A percentile compares a stretch with the other conserved stretches of the same genome.
Evolutionary conservation across 371 early-diverging fungal species (phyloP).

Genomic region (Mortierella sp.): DNA sequence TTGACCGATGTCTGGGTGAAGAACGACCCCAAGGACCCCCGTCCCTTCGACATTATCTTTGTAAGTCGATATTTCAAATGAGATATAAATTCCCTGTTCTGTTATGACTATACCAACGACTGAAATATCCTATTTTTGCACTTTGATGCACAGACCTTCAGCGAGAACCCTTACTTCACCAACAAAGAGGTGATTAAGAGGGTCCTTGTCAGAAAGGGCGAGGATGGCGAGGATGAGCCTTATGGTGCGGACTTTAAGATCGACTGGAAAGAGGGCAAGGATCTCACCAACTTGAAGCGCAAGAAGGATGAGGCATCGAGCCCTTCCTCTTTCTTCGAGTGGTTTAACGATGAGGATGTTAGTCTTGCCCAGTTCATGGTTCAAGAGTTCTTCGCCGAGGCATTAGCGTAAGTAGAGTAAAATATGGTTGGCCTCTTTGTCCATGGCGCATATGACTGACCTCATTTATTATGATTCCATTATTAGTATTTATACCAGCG

Average conservation of each 20-base stretch:
- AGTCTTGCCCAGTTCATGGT: slow-evolving; percentile 53
- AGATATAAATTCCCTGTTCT: neutral
- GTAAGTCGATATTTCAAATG: slow-evolving; percentile 41
- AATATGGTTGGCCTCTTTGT: neutral
- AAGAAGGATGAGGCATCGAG: slow-evolving; percentile 60
- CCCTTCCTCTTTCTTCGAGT: slow-evolving; percentile 64
- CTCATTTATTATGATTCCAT: neutral
- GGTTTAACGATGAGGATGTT: slow-evolving; percentile 62
- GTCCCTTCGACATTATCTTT: slow-evolving; percentile 65
- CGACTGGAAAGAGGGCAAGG: slow-evolving; percentile 68
- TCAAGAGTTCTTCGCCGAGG: slow-evolving; percentile 54
- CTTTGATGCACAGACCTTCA: slow-evolving; percentile 59
- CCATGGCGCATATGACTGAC: neutral
- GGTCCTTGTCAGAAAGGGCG: slow-evolving; percentile 59
- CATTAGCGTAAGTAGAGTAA: slow-evolving; percentile 22
- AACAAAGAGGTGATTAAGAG: slow-evolving; percentile 69
- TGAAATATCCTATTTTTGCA: neutral
- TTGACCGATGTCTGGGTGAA: slow-evolving; percentile 71
- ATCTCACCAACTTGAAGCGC: slow-evolving; percentile 58
- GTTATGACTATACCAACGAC: too few relatives aligned
- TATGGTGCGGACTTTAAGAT: slow-evolving; percentile 58
- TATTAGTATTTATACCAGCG: slow-evolving; percentile 20
- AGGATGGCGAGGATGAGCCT: slow-evolving; percentile 58
- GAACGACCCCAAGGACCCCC: slow-evolving; percentile 61
- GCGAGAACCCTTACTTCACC: slow-evolving; percentile 67